A percentile compares a stretch with the other conserved stretches of the same genome.
These are phyloP conservation scores for Russula foetens DNA, from an alignment of 768 basidiomycete species.

Conservation along the genomic window DNA sequence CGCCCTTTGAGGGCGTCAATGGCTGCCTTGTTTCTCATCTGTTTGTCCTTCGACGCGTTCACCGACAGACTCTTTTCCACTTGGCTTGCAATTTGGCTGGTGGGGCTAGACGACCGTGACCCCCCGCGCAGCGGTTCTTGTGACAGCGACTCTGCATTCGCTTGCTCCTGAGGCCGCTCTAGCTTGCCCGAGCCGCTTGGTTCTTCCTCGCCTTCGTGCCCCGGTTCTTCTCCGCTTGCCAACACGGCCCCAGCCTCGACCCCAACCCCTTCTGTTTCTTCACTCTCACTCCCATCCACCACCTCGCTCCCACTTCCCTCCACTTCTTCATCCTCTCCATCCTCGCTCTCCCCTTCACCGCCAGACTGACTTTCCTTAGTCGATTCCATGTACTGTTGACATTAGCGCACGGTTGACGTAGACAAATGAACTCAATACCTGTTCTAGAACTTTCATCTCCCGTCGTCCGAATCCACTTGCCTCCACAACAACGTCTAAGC, in stretches of 20 bases:
- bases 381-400: slow-evolving; percentile 20
- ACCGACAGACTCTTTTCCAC: not conserved
- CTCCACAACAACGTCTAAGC: slow-evolving; percentile 83
- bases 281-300: slow-evolving; percentile 1
- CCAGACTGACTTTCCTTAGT: slow-evolving; percentile 24
- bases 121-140: not conserved
- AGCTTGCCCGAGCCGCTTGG: not conserved
- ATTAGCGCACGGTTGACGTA: not conserved
- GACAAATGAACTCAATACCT: slow-evolving; percentile 41
- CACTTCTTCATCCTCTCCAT: slow-evolving; percentile 20
- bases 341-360: slow-evolving; percentile 27
- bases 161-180: not conserved
- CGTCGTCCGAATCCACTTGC: slow-evolving; percentile 90
- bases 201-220: not conserved
- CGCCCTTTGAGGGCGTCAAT: slow-evolving; percentile 51
- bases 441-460: slow-evolving; percentile 74
- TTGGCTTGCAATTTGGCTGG: not conserved
- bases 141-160: not conserved
- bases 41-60: slow-evolving; percentile 4
- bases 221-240: not conserved
- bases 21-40: slow-evolving; percentile 51
- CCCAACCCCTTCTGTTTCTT: not conserved
- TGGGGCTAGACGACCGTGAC: not conserved
- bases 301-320: slow-evolving; percentile 15
- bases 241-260: not conserved